Conservation (phyloP, 2,329 filamentous ascomycete species). For the Parascedosporium putredinis region DNA sequence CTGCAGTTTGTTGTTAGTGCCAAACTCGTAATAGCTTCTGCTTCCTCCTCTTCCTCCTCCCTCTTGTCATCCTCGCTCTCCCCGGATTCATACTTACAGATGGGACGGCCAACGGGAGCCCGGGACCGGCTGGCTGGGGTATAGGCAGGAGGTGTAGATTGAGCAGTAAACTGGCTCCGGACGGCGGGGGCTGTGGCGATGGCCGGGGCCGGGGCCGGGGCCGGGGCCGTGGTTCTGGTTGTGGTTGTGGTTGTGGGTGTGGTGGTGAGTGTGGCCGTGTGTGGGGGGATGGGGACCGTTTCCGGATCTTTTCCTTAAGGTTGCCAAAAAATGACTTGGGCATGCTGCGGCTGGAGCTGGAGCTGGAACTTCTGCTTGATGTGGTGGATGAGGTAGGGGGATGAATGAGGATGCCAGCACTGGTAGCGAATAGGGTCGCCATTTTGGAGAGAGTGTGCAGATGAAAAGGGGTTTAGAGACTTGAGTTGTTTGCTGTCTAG, state of each 20-base stretch:
- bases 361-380: too few relatives aligned
- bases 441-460: too few relatives aligned
- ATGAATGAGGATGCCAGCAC: background rate
- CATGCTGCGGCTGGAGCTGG: background rate
- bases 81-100: constrained; percentile 10
- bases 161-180: too few relatives aligned
- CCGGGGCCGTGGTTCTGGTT: too few relatives aligned
- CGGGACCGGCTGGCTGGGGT: constrained; percentile 14
- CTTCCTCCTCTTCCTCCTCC: too few relatives aligned
- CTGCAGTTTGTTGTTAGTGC: background rate
- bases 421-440: background rate
- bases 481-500: too few relatives aligned
- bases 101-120: constrained; percentile 10
- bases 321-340: constrained; percentile 19
- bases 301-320: constrained; percentile 25
- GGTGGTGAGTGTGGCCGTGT: constrained; percentile 10
- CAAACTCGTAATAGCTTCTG: too few relatives aligned
- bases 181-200: background rate
- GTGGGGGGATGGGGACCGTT: constrained; percentile 10
- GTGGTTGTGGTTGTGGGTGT: too few relatives aligned
- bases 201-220: background rate
- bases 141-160: too few relatives aligned
- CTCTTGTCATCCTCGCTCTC: background rate
- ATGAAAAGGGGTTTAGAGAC: too few relatives aligned
- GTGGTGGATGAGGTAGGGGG: background rate